Percentiles rank a stretch among this genome's conserved stretches.
phyloP scores from a whole-genome alignment of 305 asterid genomes.

The Rubia tinctorum region DNA sequence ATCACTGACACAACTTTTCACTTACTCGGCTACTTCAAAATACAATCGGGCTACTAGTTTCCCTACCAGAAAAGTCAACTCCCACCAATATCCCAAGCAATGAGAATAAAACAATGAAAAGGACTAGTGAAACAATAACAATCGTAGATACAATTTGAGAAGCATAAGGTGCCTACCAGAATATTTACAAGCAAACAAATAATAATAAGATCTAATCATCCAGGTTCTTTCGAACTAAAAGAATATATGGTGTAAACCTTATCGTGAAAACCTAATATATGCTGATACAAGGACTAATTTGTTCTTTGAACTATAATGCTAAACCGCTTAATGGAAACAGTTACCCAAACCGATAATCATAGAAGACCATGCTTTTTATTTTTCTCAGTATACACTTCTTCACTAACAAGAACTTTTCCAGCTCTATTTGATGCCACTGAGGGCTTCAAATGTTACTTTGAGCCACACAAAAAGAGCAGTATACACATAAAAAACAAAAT shows the following conservation, averaged over 20 bases:
- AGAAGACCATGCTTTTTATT: not conserved
- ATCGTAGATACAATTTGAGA: conserved; percentile 1
- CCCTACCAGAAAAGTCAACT: not conserved
- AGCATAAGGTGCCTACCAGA: not conserved
- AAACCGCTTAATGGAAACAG: not conserved
- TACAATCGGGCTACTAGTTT: conserved; percentile 10
- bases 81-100: not conserved
- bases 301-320: not conserved
- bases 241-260: not conserved
- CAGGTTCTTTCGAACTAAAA: too few species aligned
- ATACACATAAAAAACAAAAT: not conserved
- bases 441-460: not conserved
- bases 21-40: not conserved
- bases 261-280: not conserved
- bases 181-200: not conserved
- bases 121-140: conserved; percentile 5
- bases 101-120: not conserved
- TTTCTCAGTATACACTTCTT: not conserved
- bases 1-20: conserved; percentile 1
- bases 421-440: not conserved
- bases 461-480: not conserved
- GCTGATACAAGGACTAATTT: not conserved
- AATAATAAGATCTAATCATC: not conserved
- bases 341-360: not conserved
- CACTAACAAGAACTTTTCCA: not conserved